These are phyloP conservation scores for Rubia yunnanensis DNA, from an alignment of 257 asterid species.

Conservation along the genomic window DNA sequence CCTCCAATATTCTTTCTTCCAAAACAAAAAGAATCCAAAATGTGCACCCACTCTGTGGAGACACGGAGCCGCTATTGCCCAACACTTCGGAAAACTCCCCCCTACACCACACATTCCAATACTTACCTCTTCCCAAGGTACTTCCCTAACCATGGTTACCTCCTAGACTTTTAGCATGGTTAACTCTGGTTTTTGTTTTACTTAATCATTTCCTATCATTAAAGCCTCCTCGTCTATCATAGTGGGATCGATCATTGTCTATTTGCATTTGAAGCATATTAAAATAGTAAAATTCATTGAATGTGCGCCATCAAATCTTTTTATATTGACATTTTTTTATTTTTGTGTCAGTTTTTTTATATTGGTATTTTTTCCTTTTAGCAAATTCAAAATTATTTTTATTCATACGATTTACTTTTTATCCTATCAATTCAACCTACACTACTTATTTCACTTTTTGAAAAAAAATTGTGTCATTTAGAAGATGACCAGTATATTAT, in stretches of 20 bases:
- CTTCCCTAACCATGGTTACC: conserved; percentile 15
- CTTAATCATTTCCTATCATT: not conserved
- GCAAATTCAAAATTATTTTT: no score
- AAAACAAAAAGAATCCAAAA: conserved; percentile 19
- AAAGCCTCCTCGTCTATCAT: not conserved
- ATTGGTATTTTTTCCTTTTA: no score
- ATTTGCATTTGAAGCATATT: not conserved
- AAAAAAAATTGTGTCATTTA: no score
- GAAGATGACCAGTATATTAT: no score
- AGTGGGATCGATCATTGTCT: not conserved
- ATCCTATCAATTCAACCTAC: no score
- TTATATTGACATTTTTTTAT: no score
- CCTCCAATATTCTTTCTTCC: conserved; percentile 2
- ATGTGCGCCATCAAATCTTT: no score
- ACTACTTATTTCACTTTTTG: no score
- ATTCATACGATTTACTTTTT: no score
- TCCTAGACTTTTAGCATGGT: no score
- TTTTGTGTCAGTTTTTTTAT: no score
- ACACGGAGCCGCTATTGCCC: conserved; percentile 72
- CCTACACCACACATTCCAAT: not conserved
- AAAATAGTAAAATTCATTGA: no score
- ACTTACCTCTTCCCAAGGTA: conserved; percentile 4
- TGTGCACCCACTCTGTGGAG: conserved; percentile 40
- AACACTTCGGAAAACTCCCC: conserved; percentile 43
- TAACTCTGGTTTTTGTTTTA: not conserved